Conservation (phyloP, 257 asterid genomes). For the Craterostigma plantagineum region DNA sequence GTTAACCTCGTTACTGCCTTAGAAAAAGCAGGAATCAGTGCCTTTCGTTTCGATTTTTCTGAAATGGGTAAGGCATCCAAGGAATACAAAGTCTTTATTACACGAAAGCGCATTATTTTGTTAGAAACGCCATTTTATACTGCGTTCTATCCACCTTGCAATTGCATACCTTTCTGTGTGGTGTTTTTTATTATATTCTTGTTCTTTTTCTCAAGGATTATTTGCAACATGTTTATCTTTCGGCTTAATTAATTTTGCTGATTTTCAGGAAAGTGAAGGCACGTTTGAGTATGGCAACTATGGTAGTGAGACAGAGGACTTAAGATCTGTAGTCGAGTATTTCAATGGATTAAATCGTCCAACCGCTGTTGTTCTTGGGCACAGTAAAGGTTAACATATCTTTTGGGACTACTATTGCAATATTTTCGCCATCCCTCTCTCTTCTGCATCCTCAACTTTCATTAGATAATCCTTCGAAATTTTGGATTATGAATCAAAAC, state of each 20-base stretch:
- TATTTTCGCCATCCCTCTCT: no score
- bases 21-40: constrained; percentile 64
- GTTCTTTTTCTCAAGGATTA: not conserved
- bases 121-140: no score
- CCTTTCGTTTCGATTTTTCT: constrained; percentile 67
- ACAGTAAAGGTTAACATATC: constrained; percentile 48
- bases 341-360: constrained; percentile 27
- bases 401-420: not conserved
- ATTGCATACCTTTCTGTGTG: no score
- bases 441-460: no score
- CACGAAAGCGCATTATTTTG: no score
- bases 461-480: no score
- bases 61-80: constrained; percentile 51
- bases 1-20: constrained; percentile 39
- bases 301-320: constrained; percentile 54
- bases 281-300: constrained; percentile 53
- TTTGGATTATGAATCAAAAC: no score
- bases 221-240: constrained; percentile 1
- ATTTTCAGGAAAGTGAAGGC: constrained; percentile 84
- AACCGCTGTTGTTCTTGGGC: constrained; percentile 60
- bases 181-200: no score
- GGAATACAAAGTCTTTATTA: no score
- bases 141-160: no score
- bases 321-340: constrained; percentile 58
- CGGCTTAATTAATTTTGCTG: constrained; percentile 5